Percentiles rank a stretch among this genome's conserved stretches.
Evolutionary conservation across 225 moss, liverwort and hornwort genomes (phyloP).

Genomic region (Antitrichia curtipendula): DNA sequence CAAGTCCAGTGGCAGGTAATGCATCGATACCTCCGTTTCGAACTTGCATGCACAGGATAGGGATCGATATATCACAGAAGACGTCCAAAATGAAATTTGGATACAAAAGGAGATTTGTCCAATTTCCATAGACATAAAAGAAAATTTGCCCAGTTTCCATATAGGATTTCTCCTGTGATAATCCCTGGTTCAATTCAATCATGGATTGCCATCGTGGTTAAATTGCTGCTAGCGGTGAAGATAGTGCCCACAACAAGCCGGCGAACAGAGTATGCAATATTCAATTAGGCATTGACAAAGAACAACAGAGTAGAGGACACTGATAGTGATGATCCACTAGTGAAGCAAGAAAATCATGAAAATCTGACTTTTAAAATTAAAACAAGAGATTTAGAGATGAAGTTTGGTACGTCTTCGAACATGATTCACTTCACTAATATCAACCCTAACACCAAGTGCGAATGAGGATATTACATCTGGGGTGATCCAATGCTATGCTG

Average conservation of each 20-base stretch:
- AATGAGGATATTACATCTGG: not conserved
- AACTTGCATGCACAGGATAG: not conserved
- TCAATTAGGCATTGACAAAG: not conserved
- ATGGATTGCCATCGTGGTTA: not conserved
- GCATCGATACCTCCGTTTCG: not conserved
- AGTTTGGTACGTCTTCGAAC: not conserved
- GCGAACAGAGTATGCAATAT: not conserved
- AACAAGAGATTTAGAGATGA: not conserved
- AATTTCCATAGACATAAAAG: not conserved
- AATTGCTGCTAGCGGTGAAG: not conserved
- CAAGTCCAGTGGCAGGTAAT: slow-evolving; percentile 18
- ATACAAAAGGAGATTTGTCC: not conserved
- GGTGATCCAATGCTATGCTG: not conserved
- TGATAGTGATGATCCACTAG: not conserved
- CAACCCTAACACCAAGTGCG: not conserved
- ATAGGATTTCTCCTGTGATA: not conserved
- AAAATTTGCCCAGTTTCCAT: not conserved
- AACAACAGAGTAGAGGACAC: not conserved
- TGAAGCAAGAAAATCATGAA: not conserved
- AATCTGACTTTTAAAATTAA: not conserved
- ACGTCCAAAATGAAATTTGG: not conserved
- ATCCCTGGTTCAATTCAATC: not conserved
- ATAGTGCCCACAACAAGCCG: not conserved
- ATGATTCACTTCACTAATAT: not conserved
- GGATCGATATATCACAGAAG: not conserved